These are phyloP conservation scores for Phaseolus lunatus DNA, from an alignment of 306 rosid genomes.

Conservation along the genomic window DNA sequence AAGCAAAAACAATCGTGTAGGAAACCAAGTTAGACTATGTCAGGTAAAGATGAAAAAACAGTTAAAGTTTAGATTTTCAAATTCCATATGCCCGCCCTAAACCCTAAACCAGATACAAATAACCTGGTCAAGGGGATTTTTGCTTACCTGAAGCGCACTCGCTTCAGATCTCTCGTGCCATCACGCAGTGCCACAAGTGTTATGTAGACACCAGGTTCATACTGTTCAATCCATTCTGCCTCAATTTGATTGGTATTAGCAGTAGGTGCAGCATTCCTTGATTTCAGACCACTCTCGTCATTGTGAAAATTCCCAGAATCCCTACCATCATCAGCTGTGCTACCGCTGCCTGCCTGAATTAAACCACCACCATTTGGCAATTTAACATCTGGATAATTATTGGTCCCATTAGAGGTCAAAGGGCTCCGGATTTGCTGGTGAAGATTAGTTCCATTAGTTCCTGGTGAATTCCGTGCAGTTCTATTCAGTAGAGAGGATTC, in stretches of 20 bases:
- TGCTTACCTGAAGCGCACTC: constrained; percentile 95
- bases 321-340: constrained; percentile 69
- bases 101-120: constrained; percentile 5
- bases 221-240: constrained; percentile 98
- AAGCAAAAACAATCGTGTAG: neutral
- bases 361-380: constrained; percentile 57
- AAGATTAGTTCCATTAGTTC: constrained; percentile 54
- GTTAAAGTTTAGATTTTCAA: neutral
- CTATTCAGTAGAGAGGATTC: constrained; percentile 62
- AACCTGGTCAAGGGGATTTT: constrained; percentile 1
- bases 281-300: constrained; percentile 60
- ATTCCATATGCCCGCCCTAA: no score
- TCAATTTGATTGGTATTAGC: constrained; percentile 67
- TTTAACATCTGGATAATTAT: constrained; percentile 48
- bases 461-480: constrained; percentile 53
- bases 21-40: neutral
- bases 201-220: constrained; percentile 97
- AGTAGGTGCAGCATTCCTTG: constrained; percentile 53
- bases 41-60: neutral
- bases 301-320: constrained; percentile 69
- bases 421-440: constrained; percentile 52
- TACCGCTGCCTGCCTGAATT: constrained; percentile 55
- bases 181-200: constrained; percentile 89
- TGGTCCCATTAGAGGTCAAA: constrained; percentile 55
- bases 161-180: constrained; percentile 91